Percentiles rank a stretch among this genome's conserved stretches.
phyloP scores from a whole-genome alignment of 2,329 filamentous ascomycete genomes.

The Fusarium anguioides region DNA sequence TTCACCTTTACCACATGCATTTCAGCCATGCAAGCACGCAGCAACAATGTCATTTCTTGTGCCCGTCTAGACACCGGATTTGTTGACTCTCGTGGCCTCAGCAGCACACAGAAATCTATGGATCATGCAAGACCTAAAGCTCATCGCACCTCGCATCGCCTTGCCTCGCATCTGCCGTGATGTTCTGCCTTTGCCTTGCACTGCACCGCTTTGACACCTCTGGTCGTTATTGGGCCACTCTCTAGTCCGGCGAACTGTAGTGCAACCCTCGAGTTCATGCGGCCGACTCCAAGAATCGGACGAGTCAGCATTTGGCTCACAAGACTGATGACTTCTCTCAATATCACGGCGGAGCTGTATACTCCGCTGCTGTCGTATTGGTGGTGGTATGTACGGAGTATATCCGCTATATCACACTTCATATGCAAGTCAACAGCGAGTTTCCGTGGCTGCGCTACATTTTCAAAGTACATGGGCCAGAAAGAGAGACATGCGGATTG shows the following conservation, averaged over 20 bases:
- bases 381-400: slow-evolving; percentile 15
- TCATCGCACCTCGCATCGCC: slow-evolving; percentile 26
- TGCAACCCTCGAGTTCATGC: slow-evolving; percentile 39
- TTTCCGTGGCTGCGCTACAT: slow-evolving; percentile 1
- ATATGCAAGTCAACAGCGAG: slow-evolving; percentile 2
- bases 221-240: slow-evolving; percentile 21
- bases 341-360: slow-evolving; percentile 19
- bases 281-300: slow-evolving; percentile 14
- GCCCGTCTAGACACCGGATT: slow-evolving; percentile 14
- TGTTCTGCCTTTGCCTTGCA: slow-evolving; percentile 31
- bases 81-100: slow-evolving; percentile 13
- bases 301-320: slow-evolving; percentile 21
- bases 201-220: slow-evolving; percentile 17
- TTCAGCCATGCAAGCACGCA: slow-evolving; percentile 33
- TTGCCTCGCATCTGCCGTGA: slow-evolving; percentile 30
- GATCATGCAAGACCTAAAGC: slow-evolving; percentile 37
- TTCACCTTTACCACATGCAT: slow-evolving; percentile 20
- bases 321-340: background rate
- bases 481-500: slow-evolving; percentile 19
- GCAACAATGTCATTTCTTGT: slow-evolving; percentile 11
- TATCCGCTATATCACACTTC: slow-evolving; percentile 19
- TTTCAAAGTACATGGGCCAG: background rate
- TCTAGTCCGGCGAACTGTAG: slow-evolving; percentile 23
- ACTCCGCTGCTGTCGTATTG: slow-evolving; percentile 25
- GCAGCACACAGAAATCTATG: slow-evolving; percentile 33